Percentiles rank a stretch among this genome's conserved stretches.
These are phyloP conservation scores for Karstenula rhodostoma DNA, from an alignment of 2,329 filamentous ascomycete species.

Conservation along the genomic window DNA sequence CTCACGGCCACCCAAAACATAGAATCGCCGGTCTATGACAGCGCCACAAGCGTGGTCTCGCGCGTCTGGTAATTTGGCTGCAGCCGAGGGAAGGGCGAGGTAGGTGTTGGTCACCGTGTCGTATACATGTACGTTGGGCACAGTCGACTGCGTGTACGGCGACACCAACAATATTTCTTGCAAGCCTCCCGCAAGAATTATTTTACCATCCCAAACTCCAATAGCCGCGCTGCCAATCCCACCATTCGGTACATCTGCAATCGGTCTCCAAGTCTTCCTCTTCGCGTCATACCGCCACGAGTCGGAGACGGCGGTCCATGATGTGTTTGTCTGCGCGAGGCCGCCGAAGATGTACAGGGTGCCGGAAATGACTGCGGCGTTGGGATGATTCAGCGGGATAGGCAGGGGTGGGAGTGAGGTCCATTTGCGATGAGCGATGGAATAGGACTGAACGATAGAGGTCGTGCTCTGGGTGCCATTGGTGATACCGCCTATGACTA, in stretches of 20 bases:
- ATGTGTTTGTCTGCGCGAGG: conserved; percentile 9
- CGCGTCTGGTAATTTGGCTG: conserved; percentile 28
- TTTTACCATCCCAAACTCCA: conserved; percentile 19
- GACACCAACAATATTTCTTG: conserved; percentile 15
- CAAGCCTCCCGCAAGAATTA: conserved; percentile 18
- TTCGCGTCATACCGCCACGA: conserved; percentile 20
- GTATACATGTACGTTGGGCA: conserved; percentile 28
- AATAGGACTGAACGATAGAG: conserved; percentile 31
- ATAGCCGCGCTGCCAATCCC: conserved; percentile 22
- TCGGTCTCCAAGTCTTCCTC: conserved; percentile 11
- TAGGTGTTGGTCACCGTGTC: conserved; percentile 23
- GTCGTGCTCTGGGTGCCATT: conserved; percentile 22
- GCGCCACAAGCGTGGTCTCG: conserved; percentile 37
- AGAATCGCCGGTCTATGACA: conserved; percentile 32
- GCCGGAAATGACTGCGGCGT: conserved; percentile 26
- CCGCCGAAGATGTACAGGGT: conserved; percentile 22
- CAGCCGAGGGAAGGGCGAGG: conserved; percentile 16
- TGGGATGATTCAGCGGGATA: conserved; percentile 34
- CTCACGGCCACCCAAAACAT: conserved; percentile 35
- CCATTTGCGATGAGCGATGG: conserved; percentile 28
- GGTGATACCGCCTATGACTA: conserved; percentile 34
- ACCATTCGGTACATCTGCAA: conserved; percentile 15
- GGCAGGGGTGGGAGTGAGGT: conserved; percentile 24
- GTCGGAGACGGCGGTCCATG: conserved; percentile 15
- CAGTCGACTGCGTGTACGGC: conserved; percentile 15